phyloP scores from a whole-genome alignment of 805 yeast genomes.

The Saccharomyces paradoxus region DNA sequence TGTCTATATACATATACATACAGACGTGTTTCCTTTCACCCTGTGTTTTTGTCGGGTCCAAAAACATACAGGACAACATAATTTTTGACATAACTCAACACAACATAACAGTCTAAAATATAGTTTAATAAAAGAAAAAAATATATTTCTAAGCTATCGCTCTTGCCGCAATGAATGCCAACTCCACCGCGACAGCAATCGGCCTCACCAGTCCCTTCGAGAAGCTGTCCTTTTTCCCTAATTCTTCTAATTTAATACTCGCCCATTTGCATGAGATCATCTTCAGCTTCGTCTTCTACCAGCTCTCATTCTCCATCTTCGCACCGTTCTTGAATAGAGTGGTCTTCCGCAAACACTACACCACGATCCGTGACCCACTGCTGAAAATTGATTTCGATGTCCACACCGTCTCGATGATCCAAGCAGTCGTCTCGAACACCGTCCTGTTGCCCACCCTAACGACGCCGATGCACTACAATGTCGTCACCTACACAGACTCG shows the following conservation, averaged over 20 bases:
- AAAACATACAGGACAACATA: not conserved
- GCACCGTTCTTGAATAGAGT: conserved; percentile 45
- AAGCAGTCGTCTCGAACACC: conserved; percentile 57
- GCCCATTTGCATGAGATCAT: conserved; percentile 74
- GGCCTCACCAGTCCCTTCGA: conserved; percentile 20
- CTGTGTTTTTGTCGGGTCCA: not conserved
- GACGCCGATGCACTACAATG: conserved; percentile 39
- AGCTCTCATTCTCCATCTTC: conserved; percentile 37
- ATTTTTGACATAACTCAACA: not conserved
- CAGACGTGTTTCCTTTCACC: not conserved
- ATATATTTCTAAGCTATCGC: not conserved
- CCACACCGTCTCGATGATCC: conserved; percentile 83
- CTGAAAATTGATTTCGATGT: conserved; percentile 73
- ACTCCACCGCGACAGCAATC: not conserved
- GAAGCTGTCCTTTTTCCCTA: conserved; percentile 23
- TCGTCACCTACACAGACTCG: conserved; percentile 64
- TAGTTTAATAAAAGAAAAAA: not conserved
- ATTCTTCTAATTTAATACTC: conserved; percentile 36
- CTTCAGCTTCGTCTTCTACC: conserved; percentile 53
- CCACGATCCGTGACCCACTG: conserved; percentile 35
- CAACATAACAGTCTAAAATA: not conserved
- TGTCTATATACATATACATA: not conserved
- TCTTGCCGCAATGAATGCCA: not conserved
- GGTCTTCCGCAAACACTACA: conserved; percentile 50
- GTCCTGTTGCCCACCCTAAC: conserved; percentile 58